Evolutionary conservation across 768 basidiomycete species (phyloP), one percentile per base, ranked within the genome.

Genomic region (Termitomyces sp.): DNA sequence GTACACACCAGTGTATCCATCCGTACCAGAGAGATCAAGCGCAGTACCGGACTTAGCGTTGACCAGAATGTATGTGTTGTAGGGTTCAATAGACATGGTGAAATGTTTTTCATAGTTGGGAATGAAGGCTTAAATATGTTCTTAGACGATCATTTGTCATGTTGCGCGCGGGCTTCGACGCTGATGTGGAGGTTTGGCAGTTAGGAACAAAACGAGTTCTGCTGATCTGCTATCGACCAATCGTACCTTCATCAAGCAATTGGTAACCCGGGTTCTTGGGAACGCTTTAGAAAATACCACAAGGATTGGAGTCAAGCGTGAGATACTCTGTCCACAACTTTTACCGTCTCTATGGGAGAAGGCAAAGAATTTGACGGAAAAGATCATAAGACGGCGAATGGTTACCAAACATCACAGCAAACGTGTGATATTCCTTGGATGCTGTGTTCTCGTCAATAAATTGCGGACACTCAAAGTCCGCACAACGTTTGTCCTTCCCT

Each of bases 1-100:
- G 41, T 16, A 50, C 56, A 2, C 64, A 78, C 77, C 70, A 52
- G 76, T 71, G 1, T 51, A 46, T 57, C 73, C 69, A 57, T 82
- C 79, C 10, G 65, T 70, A n/a, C 77, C 80, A 36, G 82, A 83
- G 61, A 82, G 78, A 61, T 83, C 81, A 18, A 80, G 57, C 23
- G 68, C 75, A 14, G 75, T 80, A 14, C 71, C 72, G 9, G 71
- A 70, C 66, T 80, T 72, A 65, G 55, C 64, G 57, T 69, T 69
- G 35, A 63, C n/a, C 43, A 69, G 40, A 18, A 61, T 46, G 62
- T 68, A 69, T 9, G 43, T 55, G 8, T 35, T 40, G 12, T 61
- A 50, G 30, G 58, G 40, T 58, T 66, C 28, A 46, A 67, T 26
- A 41, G 61, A 43, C 66, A 68, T 68, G n/a, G 14, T 63, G 32